A percentile compares a stretch with the other conserved stretches of the same genome.
Conservation (phyloP, 345 rosid genomes). For the Hibiscus tridactylites region DNA sequence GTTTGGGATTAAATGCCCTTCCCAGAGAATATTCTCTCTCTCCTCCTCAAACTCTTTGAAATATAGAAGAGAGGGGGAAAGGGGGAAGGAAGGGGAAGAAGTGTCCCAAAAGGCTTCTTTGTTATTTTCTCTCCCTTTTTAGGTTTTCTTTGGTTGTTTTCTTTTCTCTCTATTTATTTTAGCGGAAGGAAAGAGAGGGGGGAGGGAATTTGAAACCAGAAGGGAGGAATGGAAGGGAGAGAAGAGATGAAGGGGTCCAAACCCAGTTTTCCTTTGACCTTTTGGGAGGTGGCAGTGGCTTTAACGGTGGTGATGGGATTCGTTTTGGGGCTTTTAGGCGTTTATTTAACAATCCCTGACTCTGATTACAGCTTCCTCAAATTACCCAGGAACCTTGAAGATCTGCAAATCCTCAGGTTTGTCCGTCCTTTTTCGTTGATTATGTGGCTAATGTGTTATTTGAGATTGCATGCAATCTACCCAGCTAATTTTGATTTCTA, state of each 20-base stretch:
- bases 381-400: conserved; percentile 77
- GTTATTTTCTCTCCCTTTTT: conserved; percentile 1
- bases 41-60: neutral
- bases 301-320: conserved; percentile 56
- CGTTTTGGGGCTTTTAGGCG: conserved; percentile 42
- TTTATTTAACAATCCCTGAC: conserved; percentile 78
- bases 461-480: neutral
- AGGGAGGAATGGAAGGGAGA: conserved; percentile 10
- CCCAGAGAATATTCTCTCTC: conserved; percentile 20
- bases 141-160: neutral
- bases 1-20: neutral
- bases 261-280: conserved; percentile 42
- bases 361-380: conserved; percentile 96
- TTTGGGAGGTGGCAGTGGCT: conserved; percentile 60
- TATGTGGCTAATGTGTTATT: neutral
- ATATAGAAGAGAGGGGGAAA: neutral
- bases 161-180: conserved; percentile 8
- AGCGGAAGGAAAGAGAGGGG: neutral
- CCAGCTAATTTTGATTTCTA: neutral
- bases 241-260: conserved; percentile 11
- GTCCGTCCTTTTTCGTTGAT: neutral
- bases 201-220: neutral
- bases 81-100: conserved; percentile 11
- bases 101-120: conserved; percentile 22
- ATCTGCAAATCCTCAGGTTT: conserved; percentile 88